Evolutionary conservation across 73 alveolate species (phyloP), one percentile per base, ranked within the genome.

Genomic region (Stentor coeruleus): DNA sequence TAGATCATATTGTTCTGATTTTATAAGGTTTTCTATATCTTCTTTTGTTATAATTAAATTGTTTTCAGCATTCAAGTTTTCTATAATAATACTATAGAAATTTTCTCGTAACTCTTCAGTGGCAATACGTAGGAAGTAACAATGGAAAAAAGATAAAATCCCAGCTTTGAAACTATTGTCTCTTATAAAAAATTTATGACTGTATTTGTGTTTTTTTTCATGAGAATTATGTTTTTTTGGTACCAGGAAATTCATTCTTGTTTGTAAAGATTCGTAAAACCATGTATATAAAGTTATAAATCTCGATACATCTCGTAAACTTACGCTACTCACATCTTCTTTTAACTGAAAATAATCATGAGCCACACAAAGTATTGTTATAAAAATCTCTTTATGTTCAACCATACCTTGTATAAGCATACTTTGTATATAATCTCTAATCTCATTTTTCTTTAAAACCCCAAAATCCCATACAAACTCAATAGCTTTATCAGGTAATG

Each of bases 101-200:
- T 49, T 6, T 20, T 11, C 20, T 20, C 66, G 66, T 6, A 11
- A 6, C 6, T 49, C 66, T 11, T 20, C 28, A 49, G 28, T 11
- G 20, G 66, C 6, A 49, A 49, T 49, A 6, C 91, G 86, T 76
- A 89, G 59, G 59, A 80, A 86, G 77, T 89, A 89, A 35, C 93
- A 87, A 11, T 83, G 82, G 81, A 79, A 89, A 57, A 89, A 35
- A 31, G 93, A 74, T 79, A 89, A 82, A 81, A 81, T 75, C 6
- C 83, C 86, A 38, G 92, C 88, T 3, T 86, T n/a, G 26, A 75
- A 75, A 49, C 6, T 49, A 1, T 75, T 35, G 11, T 15, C 38
- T 1, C 20, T 14, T 14, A 1, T 38, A 14, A 26, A 0, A 14
- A 30, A n/a, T 20, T 39, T 35, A 20, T 75, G 38, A 15, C 1